Base-by-base conservation (phyloP, 352 stramenopile genomes). In the Phytopythium mirpurense region DNA sequence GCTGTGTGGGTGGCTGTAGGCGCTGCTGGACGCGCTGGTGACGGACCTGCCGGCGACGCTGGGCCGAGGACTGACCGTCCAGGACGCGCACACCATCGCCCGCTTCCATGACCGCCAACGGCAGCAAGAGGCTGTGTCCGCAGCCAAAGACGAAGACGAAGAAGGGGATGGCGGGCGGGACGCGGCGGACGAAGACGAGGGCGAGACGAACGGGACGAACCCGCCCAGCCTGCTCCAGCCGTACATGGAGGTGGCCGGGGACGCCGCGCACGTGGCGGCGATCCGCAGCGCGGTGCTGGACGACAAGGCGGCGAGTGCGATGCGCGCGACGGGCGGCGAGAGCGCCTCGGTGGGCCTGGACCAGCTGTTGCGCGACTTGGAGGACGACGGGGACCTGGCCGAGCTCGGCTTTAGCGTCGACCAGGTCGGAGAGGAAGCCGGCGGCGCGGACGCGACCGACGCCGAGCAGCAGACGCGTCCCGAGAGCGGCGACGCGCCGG, bases 321-420 rank as follows among this genome's bases (percentile, higher is more conserved):
- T 90, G 74, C 57, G 65, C 8, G 68, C 71, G 46, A 72, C 60
- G 21, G 66, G 51, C 12, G 50, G 73, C 41, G 70, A 80, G 27
- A 84, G 67, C 34, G 55, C 73, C 29, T 82, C 78, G 6, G 61
- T 89, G 3, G 78, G 72, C 45, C 58, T 90, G 23, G 78, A 92
- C 48, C 67, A 90, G 48, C 59, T 92, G 54, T 62, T 90, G 15
- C 67, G 72, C 34, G 81, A 90, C 52, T 67, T 89, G 51, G 72
- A 89, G 40, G 73, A 84, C 40, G 78, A 90, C 60, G 77, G 78
- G 36, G 78, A 87, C 40, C 55, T 86, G 2, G 64, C 59, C 5
- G 78, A 77, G 34, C 49, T 90, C 0, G 79, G 78, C 15, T 89
- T 92, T 21, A 45, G 40, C 40, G 40, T 45, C 12, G 12, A 9